Evolutionary conservation across 1,139 yeast species (phyloP), one percentile per base, ranked within the genome.

Genomic region (Arxiozyma telluris): DNA sequence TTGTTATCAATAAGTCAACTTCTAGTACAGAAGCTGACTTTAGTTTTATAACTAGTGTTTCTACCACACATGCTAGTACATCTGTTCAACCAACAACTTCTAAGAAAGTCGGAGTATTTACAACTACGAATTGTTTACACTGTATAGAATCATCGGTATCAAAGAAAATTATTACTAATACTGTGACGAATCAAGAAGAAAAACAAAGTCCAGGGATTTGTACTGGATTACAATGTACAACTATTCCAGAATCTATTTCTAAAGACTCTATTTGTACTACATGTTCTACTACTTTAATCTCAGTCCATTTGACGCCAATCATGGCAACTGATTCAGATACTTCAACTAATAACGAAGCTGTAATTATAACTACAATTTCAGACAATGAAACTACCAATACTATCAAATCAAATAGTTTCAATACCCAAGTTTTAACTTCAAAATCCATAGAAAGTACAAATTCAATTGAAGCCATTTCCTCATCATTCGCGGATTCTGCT

Each of bases 211-310:
- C 39, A 34, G 39, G 12, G 39, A 15, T 12, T 2, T 34, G n/a
- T 11, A 15, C n/a, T 3, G 39, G n/a, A 34, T 34, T 34, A 15
- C n/a, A 34, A 34, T 34, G n/a, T 34, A 34, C 39, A 15, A 34
- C 39, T 34, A 6, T 34, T 34, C 39, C 17, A 12, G n/a, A 68
- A 61, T 53, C 48, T 25, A 45, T 41, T 25, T 5, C 23, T 9
- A 30, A 7, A n/a, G 6, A 15, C 11, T 25, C 17, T n/a, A 25
- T 25, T 27, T 23, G 30, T n/a, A 45, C 50, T 8, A 39, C 42
- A 25, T 18, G 22, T 18, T 7, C 34, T 12, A 23, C 52, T 20
- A 43, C 34, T 17, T 15, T 12, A 1, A 30, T 42, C 4, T 25
- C 43, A 15, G 9, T 23, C 17, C 4, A 18, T 12, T 17, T 17